Percentiles rank a stretch among this genome's conserved stretches.
Conservation (phyloP, 345 rosid genomes). For the Draba incana region DNA sequence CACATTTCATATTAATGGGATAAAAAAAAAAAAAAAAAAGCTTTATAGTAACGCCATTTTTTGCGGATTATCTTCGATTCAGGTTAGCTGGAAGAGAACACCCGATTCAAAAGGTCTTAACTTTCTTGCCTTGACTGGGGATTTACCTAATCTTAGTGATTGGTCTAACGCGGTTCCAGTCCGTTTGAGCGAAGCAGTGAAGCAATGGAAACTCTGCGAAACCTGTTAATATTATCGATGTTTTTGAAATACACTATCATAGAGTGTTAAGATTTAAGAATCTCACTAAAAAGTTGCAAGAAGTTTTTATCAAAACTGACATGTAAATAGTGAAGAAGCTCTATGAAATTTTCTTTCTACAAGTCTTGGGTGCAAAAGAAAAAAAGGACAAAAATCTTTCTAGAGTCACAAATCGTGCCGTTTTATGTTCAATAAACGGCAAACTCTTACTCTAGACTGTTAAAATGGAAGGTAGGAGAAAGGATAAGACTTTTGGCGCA, state of each 20-base stretch:
- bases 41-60: background rate
- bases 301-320: background rate
- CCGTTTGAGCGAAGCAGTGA: slow-evolving; percentile 55
- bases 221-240: background rate
- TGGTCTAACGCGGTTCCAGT: slow-evolving; percentile 69
- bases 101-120: slow-evolving; percentile 57
- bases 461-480: slow-evolving; percentile 7
- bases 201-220: slow-evolving; percentile 65
- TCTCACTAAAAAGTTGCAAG: background rate
- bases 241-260: background rate
- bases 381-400: no score
- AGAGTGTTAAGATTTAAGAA: background rate
- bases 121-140: slow-evolving; percentile 73
- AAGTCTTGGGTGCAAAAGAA: no score
- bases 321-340: slow-evolving; percentile 6
- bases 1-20: slow-evolving; percentile 1
- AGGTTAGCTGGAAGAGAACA: slow-evolving; percentile 77
- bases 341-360: background rate
- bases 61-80: slow-evolving; percentile 14
- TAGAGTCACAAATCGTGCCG: slow-evolving; percentile 14
- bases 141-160: slow-evolving; percentile 56
- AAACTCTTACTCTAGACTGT: background rate
- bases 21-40: background rate
- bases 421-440: slow-evolving; percentile 19
- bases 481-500: slow-evolving; percentile 32